phyloP scores from a whole-genome alignment of 164 flowering plant genomes.

The Kingdonia uniflora region DNA sequence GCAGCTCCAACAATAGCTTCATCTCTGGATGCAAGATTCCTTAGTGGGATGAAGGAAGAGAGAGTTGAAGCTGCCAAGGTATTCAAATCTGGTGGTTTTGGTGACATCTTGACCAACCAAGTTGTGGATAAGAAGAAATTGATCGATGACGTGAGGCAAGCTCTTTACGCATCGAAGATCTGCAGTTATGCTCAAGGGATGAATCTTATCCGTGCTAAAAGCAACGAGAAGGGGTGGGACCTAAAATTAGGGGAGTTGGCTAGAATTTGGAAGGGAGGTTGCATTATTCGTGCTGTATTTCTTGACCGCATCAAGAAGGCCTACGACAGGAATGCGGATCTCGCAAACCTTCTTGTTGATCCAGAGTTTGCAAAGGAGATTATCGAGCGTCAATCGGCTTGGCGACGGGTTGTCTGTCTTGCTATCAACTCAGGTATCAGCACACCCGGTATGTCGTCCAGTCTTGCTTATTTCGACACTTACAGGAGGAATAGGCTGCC shows the following conservation, averaged over 20 bases:
- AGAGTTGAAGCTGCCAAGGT: constrained; percentile 10
- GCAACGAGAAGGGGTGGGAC: constrained; percentile 8
- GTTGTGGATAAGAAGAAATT: constrained; percentile 6
- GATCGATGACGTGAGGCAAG: constrained; percentile 9
- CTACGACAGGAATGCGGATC: constrained; percentile 10
- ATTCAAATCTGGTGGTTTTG: constrained; percentile 8
- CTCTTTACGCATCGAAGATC: constrained; percentile 10
- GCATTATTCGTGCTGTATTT: constrained; percentile 12
- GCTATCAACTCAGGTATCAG: constrained; percentile 11
- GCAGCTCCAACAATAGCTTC: constrained; percentile 11
- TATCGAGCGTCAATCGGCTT: constrained; percentile 8
- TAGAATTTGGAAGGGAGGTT: constrained; percentile 9
- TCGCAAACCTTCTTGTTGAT: constrained; percentile 8
- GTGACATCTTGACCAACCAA: constrained; percentile 6
- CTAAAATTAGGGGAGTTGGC: constrained; percentile 9
- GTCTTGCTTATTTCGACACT: constrained; percentile 12
- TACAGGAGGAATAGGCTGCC: constrained; percentile 12
- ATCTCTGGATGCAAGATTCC: constrained; percentile 8
- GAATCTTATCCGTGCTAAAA: constrained; percentile 10
- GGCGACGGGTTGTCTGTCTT: constrained; percentile 9
- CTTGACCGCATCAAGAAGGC: constrained; percentile 10
- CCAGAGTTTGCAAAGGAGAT: constrained; percentile 9
- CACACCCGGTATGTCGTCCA: constrained; percentile 9
- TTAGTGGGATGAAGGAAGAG: constrained; percentile 9
- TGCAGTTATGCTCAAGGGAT: constrained; percentile 11